Base-by-base conservation (phyloP, 257 asterid species). In the Przewalskia tangutica region DNA sequence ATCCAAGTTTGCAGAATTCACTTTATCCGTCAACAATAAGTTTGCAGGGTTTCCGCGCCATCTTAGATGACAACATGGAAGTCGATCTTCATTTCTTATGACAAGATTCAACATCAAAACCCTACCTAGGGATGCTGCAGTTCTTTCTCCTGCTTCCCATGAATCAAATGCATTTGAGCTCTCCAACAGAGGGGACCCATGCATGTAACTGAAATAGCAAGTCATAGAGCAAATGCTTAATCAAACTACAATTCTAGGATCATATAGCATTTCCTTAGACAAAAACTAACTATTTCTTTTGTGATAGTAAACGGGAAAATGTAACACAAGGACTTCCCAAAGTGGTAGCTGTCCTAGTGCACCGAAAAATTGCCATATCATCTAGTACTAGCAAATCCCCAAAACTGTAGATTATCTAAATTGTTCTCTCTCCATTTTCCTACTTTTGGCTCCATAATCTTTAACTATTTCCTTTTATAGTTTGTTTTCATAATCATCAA, bases 21-120 rank as follows among this genome's bases (percentile, higher is more conserved):
- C 81, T 84, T 89, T 93, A 65, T 94, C 98, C 78, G 99, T 90
- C 90, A 92, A 87, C 84, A 96, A 91, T 82, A 96, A 87, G 79
- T 94, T 96, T 79, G 99, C 97, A 18, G 88, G 84, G 88, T 96
- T 96, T 76, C 99, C 99, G 48, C 99, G 97, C 98, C 98, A 96
- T 87, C 97, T 85, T 59, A 96, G 97, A 79, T 91, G 95, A 84
- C 95, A 97, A 87, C 99, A 96, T 84, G 99, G 99, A 66, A 96
- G 97, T 51, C 98, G 91, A 81, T 96, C 99, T 85, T 96, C 99
- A 65, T 96, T 96, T 88, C 99, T 91, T 86, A 96, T 96, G 79
- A 94, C 98, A 81, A 96, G 98, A 91, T 94, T 98, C 89, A 96
- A 84, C 93, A 96, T 80, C 87, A 96, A 86, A 84, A 94, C 91